phyloP scores from a whole-genome alignment of 768 basidiomycete genomes.

The Obba rivulosa region DNA sequence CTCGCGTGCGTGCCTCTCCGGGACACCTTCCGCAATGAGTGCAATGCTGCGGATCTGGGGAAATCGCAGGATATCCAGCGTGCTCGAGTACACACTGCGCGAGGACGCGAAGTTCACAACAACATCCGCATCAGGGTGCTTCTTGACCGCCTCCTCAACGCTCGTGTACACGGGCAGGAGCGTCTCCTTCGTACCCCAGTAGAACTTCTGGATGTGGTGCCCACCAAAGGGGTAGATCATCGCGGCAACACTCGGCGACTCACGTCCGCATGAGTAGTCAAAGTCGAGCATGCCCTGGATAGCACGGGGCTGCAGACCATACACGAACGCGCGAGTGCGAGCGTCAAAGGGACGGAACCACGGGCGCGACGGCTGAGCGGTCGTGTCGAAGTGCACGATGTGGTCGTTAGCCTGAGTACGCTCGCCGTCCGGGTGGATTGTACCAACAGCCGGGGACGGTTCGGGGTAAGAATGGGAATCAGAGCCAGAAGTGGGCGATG shows the following conservation, averaged over 20 bases:
- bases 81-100: conserved; percentile 91
- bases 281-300: conserved; percentile 99
- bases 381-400: conserved; percentile 81
- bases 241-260: conserved; percentile 88
- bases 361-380: conserved; percentile 49
- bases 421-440: conserved; percentile 71
- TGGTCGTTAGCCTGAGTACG: conserved; percentile 84
- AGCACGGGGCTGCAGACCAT: conserved; percentile 97
- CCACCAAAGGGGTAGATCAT: conserved; percentile 99
- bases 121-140: conserved; percentile 95
- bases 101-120: conserved; percentile 97
- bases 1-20: conserved; percentile 95
- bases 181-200: conserved; percentile 99
- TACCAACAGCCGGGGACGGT: conserved; percentile 41
- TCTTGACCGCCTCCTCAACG: conserved; percentile 84
- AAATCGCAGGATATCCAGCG: conserved; percentile 83
- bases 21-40: conserved; percentile 98
- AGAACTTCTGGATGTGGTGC: conserved; percentile 99
- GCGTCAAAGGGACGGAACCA: conserved; percentile 90
- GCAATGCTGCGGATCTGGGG: conserved; percentile 72
- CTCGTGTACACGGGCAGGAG: conserved; percentile 96
- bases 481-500: conserved; percentile 33
- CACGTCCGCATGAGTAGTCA: conserved; percentile 94
- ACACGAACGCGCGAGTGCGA: conserved; percentile 93
- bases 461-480: conserved; percentile 23